Evolutionary conservation across 1,139 yeast species (phyloP).

Genomic region (Taiozyma onychis): DNA sequence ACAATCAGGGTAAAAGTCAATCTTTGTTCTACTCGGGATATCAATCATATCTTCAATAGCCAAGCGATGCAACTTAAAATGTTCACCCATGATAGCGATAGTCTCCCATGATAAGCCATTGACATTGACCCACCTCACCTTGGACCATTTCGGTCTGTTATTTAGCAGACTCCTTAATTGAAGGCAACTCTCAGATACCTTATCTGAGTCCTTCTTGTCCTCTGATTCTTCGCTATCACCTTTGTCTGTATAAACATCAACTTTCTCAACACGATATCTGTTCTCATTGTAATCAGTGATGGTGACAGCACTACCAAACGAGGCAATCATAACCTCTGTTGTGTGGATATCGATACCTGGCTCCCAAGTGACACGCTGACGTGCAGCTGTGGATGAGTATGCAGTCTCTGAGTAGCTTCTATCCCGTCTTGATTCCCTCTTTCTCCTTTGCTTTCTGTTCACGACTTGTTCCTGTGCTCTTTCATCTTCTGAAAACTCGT

Average conservation of each 20-base stretch:
- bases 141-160: slow-evolving; percentile 38
- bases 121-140: slow-evolving; percentile 49
- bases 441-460: slow-evolving; percentile 5
- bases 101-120: slow-evolving; percentile 54
- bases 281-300: slow-evolving; percentile 40
- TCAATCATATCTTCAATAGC: slow-evolving; percentile 55
- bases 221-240: slow-evolving; percentile 2
- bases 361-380: slow-evolving; percentile 43
- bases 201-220: slow-evolving; percentile 6
- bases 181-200: not conserved
- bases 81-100: slow-evolving; percentile 34
- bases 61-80: slow-evolving; percentile 39
- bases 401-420: slow-evolving; percentile 30
- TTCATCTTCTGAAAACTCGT: slow-evolving; percentile 19
- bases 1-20: slow-evolving; percentile 43
- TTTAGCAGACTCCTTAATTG: slow-evolving; percentile 21
- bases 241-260: slow-evolving; percentile 26
- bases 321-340: slow-evolving; percentile 41
- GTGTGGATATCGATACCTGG: slow-evolving; percentile 48
- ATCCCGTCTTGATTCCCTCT: slow-evolving; percentile 11
- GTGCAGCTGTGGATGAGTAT: slow-evolving; percentile 26
- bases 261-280: slow-evolving; percentile 36
- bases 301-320: slow-evolving; percentile 42
- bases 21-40: slow-evolving; percentile 50
- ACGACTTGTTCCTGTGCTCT: not conserved